A percentile compares a stretch with the other conserved stretches of the same genome.
These are phyloP conservation scores for Talaromyces pinophilus DNA, from an alignment of 2,329 filamentous ascomycete genomes.

Conservation along the genomic window DNA sequence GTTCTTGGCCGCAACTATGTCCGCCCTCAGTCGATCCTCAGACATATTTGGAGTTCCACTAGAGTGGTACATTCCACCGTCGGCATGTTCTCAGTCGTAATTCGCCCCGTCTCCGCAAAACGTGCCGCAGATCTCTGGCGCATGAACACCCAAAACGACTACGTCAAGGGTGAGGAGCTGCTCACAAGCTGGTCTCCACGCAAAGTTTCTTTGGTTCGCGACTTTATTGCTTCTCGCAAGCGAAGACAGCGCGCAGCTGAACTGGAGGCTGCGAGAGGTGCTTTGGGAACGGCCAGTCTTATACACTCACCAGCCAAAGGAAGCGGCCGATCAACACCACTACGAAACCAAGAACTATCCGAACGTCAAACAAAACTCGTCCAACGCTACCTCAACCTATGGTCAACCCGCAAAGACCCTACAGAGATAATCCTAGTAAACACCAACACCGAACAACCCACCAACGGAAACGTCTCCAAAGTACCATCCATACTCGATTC, in stretches of 20 bases:
- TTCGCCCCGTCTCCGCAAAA: slow-evolving; percentile 88
- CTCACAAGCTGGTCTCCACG: slow-evolving; percentile 83
- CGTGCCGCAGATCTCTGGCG: slow-evolving; percentile 91
- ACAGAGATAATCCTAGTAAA: slow-evolving; percentile 48
- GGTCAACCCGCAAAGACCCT: slow-evolving; percentile 44
- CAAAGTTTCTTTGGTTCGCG: slow-evolving; percentile 85
- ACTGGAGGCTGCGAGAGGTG: slow-evolving; percentile 65
- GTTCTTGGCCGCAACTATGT: slow-evolving; percentile 82
- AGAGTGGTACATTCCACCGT: slow-evolving; percentile 85
- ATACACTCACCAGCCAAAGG: slow-evolving; percentile 36
- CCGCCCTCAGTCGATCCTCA: slow-evolving; percentile 82
- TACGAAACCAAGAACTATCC: slow-evolving; percentile 37
- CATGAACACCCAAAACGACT: slow-evolving; percentile 91
- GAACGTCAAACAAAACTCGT: slow-evolving; percentile 43
- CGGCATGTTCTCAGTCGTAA: slow-evolving; percentile 79
- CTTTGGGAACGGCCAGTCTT: slow-evolving; percentile 44
- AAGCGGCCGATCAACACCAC: slow-evolving; percentile 40
- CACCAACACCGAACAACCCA: slow-evolving; percentile 48
- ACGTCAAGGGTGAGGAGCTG: slow-evolving; percentile 92
- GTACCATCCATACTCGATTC: slow-evolving; percentile 29
- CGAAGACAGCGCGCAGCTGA: slow-evolving; percentile 74
- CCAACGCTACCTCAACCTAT: slow-evolving; percentile 46
- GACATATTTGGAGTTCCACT: slow-evolving; percentile 79
- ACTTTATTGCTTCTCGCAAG: slow-evolving; percentile 76
- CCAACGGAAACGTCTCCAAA: slow-evolving; percentile 35